These are phyloP conservation scores for Boletus fagicola DNA, from an alignment of 768 basidiomycete genomes.

Conservation along the genomic window DNA sequence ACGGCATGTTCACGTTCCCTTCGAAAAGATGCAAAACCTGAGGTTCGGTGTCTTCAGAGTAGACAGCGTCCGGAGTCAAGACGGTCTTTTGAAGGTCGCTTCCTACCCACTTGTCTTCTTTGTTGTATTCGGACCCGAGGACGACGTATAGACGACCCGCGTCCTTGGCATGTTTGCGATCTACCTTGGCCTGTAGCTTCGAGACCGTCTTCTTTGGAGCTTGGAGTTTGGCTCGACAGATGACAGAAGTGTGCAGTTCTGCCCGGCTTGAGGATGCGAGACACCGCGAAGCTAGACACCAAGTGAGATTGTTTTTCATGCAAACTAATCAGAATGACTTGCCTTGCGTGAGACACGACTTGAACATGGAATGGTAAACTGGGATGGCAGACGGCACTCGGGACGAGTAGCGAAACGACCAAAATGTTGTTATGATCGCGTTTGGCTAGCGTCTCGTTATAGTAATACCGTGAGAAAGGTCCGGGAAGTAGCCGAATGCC, in stretches of 20 bases:
- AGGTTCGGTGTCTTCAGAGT: slow-evolving; percentile 20
- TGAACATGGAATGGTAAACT: slow-evolving; percentile 33
- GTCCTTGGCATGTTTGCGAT: slow-evolving; percentile 37
- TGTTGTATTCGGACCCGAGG: slow-evolving; percentile 65
- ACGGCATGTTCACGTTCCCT: slow-evolving; percentile 48
- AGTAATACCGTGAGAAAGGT: slow-evolving; percentile 45
- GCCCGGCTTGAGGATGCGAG: slow-evolving; percentile 42
- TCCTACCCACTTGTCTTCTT: slow-evolving; percentile 64
- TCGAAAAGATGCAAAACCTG: slow-evolving; percentile 31
- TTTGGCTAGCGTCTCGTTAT: neutral
- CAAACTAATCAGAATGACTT: neutral
- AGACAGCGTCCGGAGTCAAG: slow-evolving; percentile 52
- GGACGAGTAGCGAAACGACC: neutral
- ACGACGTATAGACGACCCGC: slow-evolving; percentile 61
- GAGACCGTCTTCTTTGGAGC: slow-evolving; percentile 41
- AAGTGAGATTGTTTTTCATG: neutral
- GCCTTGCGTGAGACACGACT: slow-evolving; percentile 24
- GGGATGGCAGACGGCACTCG: neutral
- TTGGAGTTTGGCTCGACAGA: slow-evolving; percentile 38
- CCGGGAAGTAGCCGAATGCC: neutral
- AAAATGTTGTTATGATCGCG: slow-evolving; percentile 2
- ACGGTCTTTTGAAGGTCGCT: slow-evolving; percentile 66
- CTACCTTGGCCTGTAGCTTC: slow-evolving; percentile 46
- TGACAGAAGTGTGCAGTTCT: slow-evolving; percentile 50
- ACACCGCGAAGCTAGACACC: slow-evolving; percentile 34